phyloP scores from a whole-genome alignment of 305 asterid genomes.

The Solanum aculeatissimum region DNA sequence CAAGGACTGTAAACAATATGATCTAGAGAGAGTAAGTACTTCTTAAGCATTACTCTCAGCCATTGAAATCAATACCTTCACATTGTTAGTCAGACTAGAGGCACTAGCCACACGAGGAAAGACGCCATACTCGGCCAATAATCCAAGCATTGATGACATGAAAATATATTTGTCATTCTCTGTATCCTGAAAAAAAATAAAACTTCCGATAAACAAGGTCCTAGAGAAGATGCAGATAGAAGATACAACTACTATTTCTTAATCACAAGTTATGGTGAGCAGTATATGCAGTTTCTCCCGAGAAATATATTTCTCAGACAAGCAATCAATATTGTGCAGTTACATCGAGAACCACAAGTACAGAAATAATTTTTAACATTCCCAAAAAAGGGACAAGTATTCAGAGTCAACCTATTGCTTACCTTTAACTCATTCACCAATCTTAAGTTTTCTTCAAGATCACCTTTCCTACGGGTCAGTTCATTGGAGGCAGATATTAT shows the following conservation, averaged over 20 bases:
- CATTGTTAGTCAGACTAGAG: conserved; percentile 67
- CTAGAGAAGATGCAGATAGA: not conserved
- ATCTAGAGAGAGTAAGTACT: not conserved
- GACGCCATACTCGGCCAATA: conserved; percentile 83
- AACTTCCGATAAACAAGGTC: conserved; percentile 14
- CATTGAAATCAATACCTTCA: conserved; percentile 45
- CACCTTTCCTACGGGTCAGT: conserved; percentile 80
- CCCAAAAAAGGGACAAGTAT: not conserved
- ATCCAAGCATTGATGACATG: conserved; percentile 62
- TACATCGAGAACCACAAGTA: not conserved
- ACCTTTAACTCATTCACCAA: conserved; percentile 88
- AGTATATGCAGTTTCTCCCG: not conserved
- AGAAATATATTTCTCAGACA: not conserved
- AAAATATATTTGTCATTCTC: conserved; percentile 78
- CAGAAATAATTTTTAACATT: not conserved
- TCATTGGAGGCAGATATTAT: conserved; percentile 76
- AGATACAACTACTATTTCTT: not conserved
- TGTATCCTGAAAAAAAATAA: conserved; percentile 36
- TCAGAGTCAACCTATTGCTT: not conserved
- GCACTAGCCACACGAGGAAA: conserved; percentile 92
- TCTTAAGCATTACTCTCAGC: not conserved
- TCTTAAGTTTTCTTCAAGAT: conserved; percentile 86
- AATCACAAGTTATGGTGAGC: not conserved
- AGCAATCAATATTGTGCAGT: not conserved
- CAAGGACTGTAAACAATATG: not conserved